Conservation (phyloP, 2,329 filamentous ascomycete species). For the Neophaeococcomyces mojaviensis region DNA sequence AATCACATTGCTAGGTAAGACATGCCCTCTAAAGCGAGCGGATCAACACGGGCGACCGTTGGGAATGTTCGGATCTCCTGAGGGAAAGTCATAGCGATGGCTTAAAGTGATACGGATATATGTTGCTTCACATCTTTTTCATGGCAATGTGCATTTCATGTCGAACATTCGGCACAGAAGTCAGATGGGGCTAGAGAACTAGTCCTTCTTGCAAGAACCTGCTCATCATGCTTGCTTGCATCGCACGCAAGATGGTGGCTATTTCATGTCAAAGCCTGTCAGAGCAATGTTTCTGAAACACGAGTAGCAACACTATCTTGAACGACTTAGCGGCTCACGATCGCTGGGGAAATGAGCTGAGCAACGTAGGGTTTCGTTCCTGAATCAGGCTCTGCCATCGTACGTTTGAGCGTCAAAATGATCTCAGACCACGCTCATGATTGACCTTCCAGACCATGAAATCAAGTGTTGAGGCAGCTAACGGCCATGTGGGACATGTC, state of each 20-base stretch:
- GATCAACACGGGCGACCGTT: not conserved
- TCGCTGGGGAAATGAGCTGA: not conserved
- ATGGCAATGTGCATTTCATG: conserved; percentile 1
- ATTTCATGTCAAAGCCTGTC: not conserved
- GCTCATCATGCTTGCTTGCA: not conserved
- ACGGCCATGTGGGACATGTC: conserved; percentile 7
- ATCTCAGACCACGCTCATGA: not conserved
- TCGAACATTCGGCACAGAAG: conserved; percentile 1
- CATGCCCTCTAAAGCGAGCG: not conserved
- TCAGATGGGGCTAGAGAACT: not conserved
- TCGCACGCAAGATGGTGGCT: not conserved
- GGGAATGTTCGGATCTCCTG: not conserved
- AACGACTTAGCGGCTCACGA: not conserved
- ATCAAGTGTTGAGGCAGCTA: conserved; percentile 9
- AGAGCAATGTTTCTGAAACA: not conserved
- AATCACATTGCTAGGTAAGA: not conserved
- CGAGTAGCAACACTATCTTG: not conserved
- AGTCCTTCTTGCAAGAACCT: too few species aligned
- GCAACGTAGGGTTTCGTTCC: not conserved
- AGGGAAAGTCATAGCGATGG: conserved; percentile 1
- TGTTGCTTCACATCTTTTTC: not conserved
- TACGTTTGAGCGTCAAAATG: not conserved
- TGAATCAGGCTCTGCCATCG: not conserved
- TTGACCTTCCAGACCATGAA: not conserved
- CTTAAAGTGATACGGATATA: conserved; percentile 2